Evolutionary conservation across 2,329 filamentous ascomycete species (phyloP), one percentile per base, ranked within the genome.

Genomic region (Furcasterigmium furcatum): DNA sequence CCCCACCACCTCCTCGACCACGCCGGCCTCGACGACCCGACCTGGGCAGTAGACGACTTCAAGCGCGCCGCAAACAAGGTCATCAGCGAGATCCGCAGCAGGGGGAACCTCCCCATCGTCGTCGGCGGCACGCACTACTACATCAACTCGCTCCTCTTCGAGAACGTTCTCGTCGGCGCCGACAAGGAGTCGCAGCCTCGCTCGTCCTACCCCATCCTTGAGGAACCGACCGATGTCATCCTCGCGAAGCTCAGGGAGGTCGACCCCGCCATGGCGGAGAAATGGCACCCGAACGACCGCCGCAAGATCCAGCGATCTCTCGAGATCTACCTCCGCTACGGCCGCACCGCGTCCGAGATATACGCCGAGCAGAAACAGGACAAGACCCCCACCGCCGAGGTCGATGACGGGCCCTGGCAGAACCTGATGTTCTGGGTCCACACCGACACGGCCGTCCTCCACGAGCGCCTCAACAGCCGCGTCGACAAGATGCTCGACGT

Each of bases 91-190:
- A 96, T 99, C 44, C 79, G 86, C 41, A 72, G 71, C 8, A 77
- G 92, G 56, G 89, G 90, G 1, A 88, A 86, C 51, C 65, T 96
- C 12, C 94, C 94, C 0, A 91, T 99, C 22, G 70, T 99, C 1
- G 94, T 97, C 2, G 94, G 94, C 21, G 94, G 94, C 9, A 96
- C 92, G 10, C 90, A 96, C 58, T 99, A 97, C 68, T 99, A 99
- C 60, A 87, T 89, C 0, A 91, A 96, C 58, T 84, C 89, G 1
- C 74, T 99, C 14, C 74, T 99, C 4, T 96, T 97, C 61, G 79
- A 87, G 27, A 83, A 91, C 52, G 76, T 77, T 14, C 65, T 91
- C 7, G 73, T 88, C 2, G 71, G 70, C 10, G 65, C 70, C 19
- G 66, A 71, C 12, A 62, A 72, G 3, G 58, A 62, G 5, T 65